Evolutionary conservation across 257 asterid species (phyloP).

Genomic region (Cruciata laevipes): DNA sequence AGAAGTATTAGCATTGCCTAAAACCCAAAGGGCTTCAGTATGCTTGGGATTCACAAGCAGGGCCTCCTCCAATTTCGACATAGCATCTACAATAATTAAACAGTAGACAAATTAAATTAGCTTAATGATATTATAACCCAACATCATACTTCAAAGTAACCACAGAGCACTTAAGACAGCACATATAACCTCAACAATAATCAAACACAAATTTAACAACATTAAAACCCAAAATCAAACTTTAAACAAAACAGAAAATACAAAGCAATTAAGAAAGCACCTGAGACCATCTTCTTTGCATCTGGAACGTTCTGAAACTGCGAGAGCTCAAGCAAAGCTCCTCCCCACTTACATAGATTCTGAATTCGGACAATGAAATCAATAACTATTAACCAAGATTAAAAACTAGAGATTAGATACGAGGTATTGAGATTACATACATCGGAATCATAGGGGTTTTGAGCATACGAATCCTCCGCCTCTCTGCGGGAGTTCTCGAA

Average conservation of each 20-base stretch:
- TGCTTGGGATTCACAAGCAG: slow-evolving; percentile 54
- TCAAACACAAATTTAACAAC: not conserved
- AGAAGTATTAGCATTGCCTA: slow-evolving; percentile 85
- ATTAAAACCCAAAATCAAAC: not conserved
- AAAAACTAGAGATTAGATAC: not conserved
- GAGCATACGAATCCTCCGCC: slow-evolving; percentile 59
- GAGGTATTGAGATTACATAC: slow-evolving; percentile 23
- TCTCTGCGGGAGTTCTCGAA: slow-evolving; percentile 85
- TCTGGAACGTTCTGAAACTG: slow-evolving; percentile 72
- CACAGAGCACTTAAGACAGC: not conserved
- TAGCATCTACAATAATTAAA: slow-evolving; percentile 64
- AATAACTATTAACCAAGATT: not conserved
- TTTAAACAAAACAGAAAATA: not conserved
- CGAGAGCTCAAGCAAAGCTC: slow-evolving; percentile 74
- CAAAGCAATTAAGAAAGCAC: slow-evolving; percentile 19
- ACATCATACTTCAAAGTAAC: not conserved
- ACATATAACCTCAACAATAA: slow-evolving; percentile 76
- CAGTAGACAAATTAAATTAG: not conserved
- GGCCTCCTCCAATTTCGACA: slow-evolving; percentile 83
- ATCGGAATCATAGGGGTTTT: slow-evolving; percentile 74
- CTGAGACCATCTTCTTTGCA: slow-evolving; percentile 71
- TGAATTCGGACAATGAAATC: slow-evolving; percentile 25
- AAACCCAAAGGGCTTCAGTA: slow-evolving; percentile 80
- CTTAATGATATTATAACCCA: not conserved
- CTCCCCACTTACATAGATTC: slow-evolving; percentile 94